These are phyloP conservation scores for Aureobasidium musti DNA, from an alignment of 2,329 filamentous ascomycete genomes.

Conservation along the genomic window DNA sequence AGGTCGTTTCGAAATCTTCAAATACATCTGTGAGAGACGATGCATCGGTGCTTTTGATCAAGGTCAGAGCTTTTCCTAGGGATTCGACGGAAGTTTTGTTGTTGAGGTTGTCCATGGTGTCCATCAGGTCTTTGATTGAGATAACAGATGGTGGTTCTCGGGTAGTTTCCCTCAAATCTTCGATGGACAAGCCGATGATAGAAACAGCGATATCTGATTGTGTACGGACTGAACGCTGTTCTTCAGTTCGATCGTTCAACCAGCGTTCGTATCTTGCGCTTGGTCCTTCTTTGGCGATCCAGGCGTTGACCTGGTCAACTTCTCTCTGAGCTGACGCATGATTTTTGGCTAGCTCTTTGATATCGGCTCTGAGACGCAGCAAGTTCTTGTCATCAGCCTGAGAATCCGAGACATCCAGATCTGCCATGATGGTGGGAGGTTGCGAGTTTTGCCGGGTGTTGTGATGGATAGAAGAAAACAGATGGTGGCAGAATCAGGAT, in stretches of 20 bases:
- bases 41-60: no score
- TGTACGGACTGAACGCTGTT: not conserved
- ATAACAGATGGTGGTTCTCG: not conserved
- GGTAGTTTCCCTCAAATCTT: not conserved
- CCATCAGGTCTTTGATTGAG: not conserved
- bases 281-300: not conserved
- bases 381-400: no score
- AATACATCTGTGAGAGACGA: not conserved
- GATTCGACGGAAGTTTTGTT: not conserved
- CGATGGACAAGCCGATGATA: not conserved
- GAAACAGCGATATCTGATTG: not conserved
- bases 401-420: not conserved
- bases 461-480: not conserved
- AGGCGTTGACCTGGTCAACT: rapidly evolving
- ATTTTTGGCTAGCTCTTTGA: not conserved
- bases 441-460: no score
- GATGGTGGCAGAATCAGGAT: not conserved
- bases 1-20: not conserved
- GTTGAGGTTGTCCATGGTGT: not conserved
- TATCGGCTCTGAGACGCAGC: not conserved
- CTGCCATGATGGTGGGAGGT: not conserved
- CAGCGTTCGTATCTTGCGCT: not conserved
- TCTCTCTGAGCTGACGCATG: not conserved
- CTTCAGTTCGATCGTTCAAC: not conserved
- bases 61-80: no score